A percentile compares a stretch with the other conserved stretches of the same genome.
phyloP scores from a whole-genome alignment of 306 rosid genomes.

The Rosa rugosa region DNA sequence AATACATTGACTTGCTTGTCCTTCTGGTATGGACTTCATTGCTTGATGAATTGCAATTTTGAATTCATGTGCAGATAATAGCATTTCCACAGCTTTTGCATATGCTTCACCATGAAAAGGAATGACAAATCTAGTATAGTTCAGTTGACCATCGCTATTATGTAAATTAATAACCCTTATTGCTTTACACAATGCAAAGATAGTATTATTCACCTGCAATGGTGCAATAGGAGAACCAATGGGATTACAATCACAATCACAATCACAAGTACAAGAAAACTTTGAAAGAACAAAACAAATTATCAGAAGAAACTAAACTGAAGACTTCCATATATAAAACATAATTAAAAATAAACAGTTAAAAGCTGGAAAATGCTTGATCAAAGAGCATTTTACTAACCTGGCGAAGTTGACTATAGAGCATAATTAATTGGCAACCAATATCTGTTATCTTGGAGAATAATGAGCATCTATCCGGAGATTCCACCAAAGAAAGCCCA shows the following conservation, averaged over 20 bases:
- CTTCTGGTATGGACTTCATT: constrained; percentile 75
- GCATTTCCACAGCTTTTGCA: constrained; percentile 65
- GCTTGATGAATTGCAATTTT: constrained; percentile 52
- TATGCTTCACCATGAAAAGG: constrained; percentile 43
- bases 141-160: constrained; percentile 36
- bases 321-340: not conserved
- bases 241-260: constrained; percentile 8
- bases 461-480: constrained; percentile 38
- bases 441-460: constrained; percentile 44
- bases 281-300: not conserved
- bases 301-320: not conserved
- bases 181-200: constrained; percentile 78
- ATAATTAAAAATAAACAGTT: not conserved
- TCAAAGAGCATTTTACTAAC: constrained; percentile 48
- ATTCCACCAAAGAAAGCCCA: constrained; percentile 39
- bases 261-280: constrained; percentile 15
- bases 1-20: constrained; percentile 72
- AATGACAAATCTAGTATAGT: constrained; percentile 44
- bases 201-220: constrained; percentile 70
- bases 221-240: constrained; percentile 29
- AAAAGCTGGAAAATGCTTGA: constrained; percentile 3
- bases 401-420: constrained; percentile 92
- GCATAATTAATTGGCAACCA: constrained; percentile 65
- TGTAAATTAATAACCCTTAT: constrained; percentile 47
- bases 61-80: constrained; percentile 59